Percentiles rank a stretch among this genome's conserved stretches.
Evolutionary conservation across 2,329 filamentous ascomycete species (phyloP).

Genomic region (Xylaria sp.): DNA sequence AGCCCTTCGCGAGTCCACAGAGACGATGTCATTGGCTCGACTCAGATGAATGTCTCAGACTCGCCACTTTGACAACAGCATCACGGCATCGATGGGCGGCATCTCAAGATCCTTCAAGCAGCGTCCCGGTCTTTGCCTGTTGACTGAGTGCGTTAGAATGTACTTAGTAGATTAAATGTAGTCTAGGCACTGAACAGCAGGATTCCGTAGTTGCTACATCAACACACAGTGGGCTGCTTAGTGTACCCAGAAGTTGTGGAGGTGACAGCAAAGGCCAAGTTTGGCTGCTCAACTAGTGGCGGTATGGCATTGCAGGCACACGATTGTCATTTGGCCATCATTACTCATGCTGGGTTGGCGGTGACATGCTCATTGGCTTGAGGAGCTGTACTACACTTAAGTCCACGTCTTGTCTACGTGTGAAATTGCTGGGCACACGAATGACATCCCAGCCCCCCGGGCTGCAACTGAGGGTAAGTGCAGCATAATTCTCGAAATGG

Average conservation of each 20-base stretch:
- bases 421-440: slow-evolving; percentile 7
- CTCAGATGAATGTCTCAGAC: slow-evolving; percentile 28
- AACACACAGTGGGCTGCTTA: background rate
- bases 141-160: too few relatives aligned
- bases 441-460: slow-evolving; percentile 8
- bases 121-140: background rate
- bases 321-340: slow-evolving; percentile 19
- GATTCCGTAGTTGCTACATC: background rate
- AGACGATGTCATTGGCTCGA: slow-evolving; percentile 17
- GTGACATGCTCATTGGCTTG: slow-evolving; percentile 14
- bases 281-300: background rate
- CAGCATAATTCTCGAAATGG: background rate
- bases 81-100: slow-evolving; percentile 11
- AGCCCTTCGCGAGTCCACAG: slow-evolving; percentile 2
- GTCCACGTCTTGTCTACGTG: slow-evolving; percentile 16
- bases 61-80: slow-evolving; percentile 24
- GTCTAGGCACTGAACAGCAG: too few relatives aligned
- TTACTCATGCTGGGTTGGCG: slow-evolving; percentile 18
- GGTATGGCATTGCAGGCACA: background rate
- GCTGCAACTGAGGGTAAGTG: background rate
- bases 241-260: background rate
- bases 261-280: background rate
- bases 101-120: background rate
- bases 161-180: too few relatives aligned
- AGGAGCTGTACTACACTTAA: background rate